Conservation (phyloP, 1,284 basidiomycete genomes). For the Ceratobasidium sp. region DNA sequence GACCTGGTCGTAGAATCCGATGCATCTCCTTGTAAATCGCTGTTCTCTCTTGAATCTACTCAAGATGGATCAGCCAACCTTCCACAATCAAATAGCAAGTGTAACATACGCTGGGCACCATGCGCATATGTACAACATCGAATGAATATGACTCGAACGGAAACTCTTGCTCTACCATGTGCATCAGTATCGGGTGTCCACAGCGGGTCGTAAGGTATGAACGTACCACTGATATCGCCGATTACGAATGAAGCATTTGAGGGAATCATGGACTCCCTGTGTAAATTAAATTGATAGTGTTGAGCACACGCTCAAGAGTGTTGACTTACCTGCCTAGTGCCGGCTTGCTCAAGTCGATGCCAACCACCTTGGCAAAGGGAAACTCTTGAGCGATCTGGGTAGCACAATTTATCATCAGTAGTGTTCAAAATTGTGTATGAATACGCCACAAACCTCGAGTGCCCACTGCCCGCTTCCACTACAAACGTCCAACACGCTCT, state of each 20-base stretch:
- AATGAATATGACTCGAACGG: slow-evolving; percentile 18
- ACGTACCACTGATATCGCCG: slow-evolving; percentile 25
- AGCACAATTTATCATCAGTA: not conserved
- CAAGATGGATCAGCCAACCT: not conserved
- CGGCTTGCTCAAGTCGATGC: slow-evolving; percentile 30
- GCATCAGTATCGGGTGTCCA: too few relatives aligned
- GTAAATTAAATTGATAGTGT: not conserved
- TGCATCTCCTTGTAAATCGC: slow-evolving; percentile 26
- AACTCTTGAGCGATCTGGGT: slow-evolving; percentile 23
- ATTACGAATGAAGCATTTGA: slow-evolving; percentile 13
- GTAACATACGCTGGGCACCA: slow-evolving; percentile 29
- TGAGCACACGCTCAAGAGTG: not conserved
- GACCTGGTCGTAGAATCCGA: slow-evolving; percentile 19
- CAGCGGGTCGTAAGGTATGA: too few relatives aligned
- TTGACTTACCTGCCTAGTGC: not conserved
- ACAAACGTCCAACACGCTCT: slow-evolving; percentile 17
- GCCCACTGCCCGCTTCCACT: slow-evolving; percentile 37
- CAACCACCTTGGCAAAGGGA: slow-evolving; percentile 17
- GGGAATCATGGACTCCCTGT: slow-evolving; percentile 6
- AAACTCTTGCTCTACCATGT: not conserved
- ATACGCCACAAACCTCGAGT: not conserved
- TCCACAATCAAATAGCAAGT: too few relatives aligned
- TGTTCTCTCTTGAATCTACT: slow-evolving; percentile 13
- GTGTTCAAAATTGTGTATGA: not conserved
- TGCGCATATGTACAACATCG: slow-evolving; percentile 35